Evolutionary conservation across 495 filamentous ascomycete genomes (phyloP).

Genomic region (Talaromyces borbonicus): DNA sequence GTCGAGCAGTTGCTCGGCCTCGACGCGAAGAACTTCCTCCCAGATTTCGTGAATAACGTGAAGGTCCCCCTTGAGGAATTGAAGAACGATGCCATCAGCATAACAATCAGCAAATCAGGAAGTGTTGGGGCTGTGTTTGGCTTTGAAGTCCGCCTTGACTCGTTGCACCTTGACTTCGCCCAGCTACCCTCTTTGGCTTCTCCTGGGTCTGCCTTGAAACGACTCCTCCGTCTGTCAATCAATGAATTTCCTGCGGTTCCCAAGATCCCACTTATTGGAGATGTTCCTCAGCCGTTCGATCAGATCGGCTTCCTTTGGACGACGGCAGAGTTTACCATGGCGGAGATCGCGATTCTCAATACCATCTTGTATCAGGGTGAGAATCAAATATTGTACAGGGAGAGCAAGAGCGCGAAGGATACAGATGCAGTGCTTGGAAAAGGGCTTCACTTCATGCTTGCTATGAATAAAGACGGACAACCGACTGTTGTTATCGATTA

Average conservation of each 20-base stretch:
- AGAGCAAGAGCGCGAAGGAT: constrained; percentile 1
- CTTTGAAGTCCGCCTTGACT: background rate
- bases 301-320: constrained; percentile 29
- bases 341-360: constrained; percentile 14
- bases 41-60: background rate
- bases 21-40: background rate
- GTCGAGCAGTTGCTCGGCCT: background rate
- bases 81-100: background rate
- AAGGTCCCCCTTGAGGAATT: background rate
- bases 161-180: background rate
- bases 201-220: constrained; percentile 9
- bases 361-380: background rate
- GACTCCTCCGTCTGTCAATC: constrained; percentile 13
- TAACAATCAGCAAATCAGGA: background rate
- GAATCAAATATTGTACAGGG: constrained; percentile 9
- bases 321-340: constrained; percentile 15
- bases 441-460: constrained; percentile 23
- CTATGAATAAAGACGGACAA: constrained; percentile 8
- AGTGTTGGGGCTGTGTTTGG: background rate
- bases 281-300: constrained; percentile 29
- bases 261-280: constrained; percentile 24
- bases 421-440: constrained; percentile 16
- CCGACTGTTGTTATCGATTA: constrained; percentile 21
- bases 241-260: constrained; percentile 11
- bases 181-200: background rate